Conservation (phyloP, 169 alveolate genomes). For the Amoebophrya sp. region DNA sequence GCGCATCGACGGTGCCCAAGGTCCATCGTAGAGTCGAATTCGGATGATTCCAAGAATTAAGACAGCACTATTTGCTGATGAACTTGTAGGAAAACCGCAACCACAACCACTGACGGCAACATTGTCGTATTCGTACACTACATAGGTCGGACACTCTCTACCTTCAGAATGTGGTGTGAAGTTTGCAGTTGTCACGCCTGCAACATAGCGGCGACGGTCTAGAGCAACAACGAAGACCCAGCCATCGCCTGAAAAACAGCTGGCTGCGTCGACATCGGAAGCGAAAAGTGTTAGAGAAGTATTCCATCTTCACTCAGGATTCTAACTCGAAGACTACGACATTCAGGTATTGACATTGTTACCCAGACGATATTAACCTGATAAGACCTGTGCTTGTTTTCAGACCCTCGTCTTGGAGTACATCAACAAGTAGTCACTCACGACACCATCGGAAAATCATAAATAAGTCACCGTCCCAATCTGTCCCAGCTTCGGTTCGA, state of each 20-base stretch:
- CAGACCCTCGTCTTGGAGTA: too few species aligned
- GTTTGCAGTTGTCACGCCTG: slow-evolving; percentile 2
- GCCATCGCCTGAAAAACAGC: slow-evolving; percentile 4
- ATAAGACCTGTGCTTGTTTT: too few species aligned
- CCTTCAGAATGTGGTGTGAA: neutral
- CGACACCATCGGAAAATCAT: too few species aligned
- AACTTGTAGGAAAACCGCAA: too few species aligned
- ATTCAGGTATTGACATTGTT: too few species aligned
- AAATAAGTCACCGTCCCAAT: neutral
- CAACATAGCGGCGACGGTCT: neutral
- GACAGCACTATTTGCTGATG: neutral
- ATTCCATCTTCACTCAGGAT: too few species aligned
- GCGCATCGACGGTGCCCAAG: neutral
- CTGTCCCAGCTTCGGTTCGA: slow-evolving; percentile 9
- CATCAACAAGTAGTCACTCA: too few species aligned
- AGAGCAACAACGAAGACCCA: neutral
- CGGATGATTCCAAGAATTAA: neutral
- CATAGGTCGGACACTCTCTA: neutral
- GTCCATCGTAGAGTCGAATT: neutral
- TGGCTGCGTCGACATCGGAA: neutral
- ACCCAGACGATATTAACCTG: too few species aligned
- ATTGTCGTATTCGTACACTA: neutral
- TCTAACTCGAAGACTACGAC: too few species aligned
- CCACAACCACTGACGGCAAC: too few species aligned
- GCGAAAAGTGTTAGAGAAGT: too few species aligned